Percentiles rank a stretch among this genome's conserved stretches.
Conservation (phyloP, 192 early-diverging fungal genomes). For the Irineochytrium annulatum region DNA sequence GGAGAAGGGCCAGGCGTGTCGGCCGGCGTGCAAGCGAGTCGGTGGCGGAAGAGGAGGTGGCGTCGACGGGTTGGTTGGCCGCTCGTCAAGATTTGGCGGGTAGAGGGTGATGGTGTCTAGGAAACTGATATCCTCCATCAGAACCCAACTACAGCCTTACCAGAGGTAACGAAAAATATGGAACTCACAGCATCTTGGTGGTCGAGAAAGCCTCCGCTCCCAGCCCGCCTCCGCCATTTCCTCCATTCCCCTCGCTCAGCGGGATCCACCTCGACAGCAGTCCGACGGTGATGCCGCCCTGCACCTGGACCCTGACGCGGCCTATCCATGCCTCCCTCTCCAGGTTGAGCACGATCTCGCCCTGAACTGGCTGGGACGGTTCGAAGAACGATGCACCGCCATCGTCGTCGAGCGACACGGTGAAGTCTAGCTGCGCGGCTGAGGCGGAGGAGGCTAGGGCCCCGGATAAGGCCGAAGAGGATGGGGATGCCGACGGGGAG, state of each 20-base stretch:
- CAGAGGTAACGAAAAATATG: no score
- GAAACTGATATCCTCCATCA: no score
- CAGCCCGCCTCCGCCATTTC: no score
- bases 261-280: no score
- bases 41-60: neutral
- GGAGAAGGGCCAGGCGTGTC: conserved; percentile 26
- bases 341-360: conserved; percentile 10
- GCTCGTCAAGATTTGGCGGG: neutral
- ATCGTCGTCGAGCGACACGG: conserved; percentile 11
- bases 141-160: no score
- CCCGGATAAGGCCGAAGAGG: neutral
- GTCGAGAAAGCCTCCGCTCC: no score
- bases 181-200: no score
- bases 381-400: conserved; percentile 22
- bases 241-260: no score
- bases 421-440: no score
- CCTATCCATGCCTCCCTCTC: neutral
- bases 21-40: conserved; percentile 7
- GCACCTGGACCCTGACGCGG: conserved; percentile 17
- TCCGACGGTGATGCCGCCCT: conserved; percentile 17
- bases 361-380: conserved; percentile 13
- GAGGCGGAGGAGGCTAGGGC: neutral
- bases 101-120: conserved; percentile 17
- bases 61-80: neutral
- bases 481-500: neutral